Evolutionary conservation across 208 protist genomes (phyloP).

Genomic region (Trypanosoma scelopori): DNA sequence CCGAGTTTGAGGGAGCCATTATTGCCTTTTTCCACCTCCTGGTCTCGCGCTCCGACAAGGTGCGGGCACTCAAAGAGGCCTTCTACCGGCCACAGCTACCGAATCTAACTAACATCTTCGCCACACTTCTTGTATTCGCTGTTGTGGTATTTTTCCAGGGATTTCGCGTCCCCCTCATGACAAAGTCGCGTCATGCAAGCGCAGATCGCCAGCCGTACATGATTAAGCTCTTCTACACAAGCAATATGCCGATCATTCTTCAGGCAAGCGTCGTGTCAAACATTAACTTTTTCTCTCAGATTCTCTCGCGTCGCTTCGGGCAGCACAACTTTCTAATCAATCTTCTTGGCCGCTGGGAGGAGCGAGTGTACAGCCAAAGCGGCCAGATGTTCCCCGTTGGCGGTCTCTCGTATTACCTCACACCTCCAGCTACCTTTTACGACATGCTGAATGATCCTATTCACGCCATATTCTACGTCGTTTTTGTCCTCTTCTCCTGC

Average conservation of each 20-base stretch:
- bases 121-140: conserved; percentile 98
- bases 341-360: conserved; percentile 98
- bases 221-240: conserved; percentile 99
- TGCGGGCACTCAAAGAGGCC: conserved; percentile 98
- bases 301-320: conserved; percentile 98
- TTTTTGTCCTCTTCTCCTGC: conserved; percentile 97
- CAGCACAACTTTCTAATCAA: conserved; percentile 97
- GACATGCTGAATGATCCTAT: conserved; percentile 97
- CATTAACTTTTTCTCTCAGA: conserved; percentile 99
- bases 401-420: conserved; percentile 99
- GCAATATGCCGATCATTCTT: conserved; percentile 99
- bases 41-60: conserved; percentile 95
- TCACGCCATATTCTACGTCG: conserved; percentile 98
- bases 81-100: conserved; percentile 99
- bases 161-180: conserved; percentile 97
- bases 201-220: conserved; percentile 95
- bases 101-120: conserved; percentile 99
- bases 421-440: conserved; percentile 93
- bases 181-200: conserved; percentile 75
- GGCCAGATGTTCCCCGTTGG: conserved; percentile 92
- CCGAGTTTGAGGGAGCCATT: conserved; percentile 99
- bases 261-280: conserved; percentile 99
- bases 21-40: conserved; percentile 99
- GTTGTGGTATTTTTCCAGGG: conserved; percentile 99
- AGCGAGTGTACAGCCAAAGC: conserved; percentile 63